A percentile compares a stretch with the other conserved stretches of the same genome.
Evolutionary conservation across 2,329 filamentous ascomycete species (phyloP).

Genomic region (Penicillium digitatum): DNA sequence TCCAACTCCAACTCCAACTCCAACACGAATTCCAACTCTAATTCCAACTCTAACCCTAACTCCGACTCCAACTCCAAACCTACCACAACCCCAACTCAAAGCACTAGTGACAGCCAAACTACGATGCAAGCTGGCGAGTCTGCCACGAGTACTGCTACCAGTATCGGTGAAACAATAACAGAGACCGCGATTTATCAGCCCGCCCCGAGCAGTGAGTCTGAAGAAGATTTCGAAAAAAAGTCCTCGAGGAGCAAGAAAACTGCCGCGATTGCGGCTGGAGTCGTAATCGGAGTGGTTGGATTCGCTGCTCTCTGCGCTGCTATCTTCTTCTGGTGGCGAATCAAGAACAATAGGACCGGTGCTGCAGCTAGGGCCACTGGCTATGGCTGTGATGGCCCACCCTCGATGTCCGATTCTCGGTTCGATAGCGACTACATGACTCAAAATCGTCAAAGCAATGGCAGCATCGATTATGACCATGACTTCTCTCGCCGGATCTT

Average conservation of each 20-base stretch:
- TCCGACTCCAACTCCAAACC: conserved; percentile 14
- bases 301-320: conserved; percentile 64
- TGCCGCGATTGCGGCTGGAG: conserved; percentile 81
- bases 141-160: conserved; percentile 21
- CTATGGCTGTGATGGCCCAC: conserved; percentile 62
- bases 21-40: conserved; percentile 16
- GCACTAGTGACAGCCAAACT: conserved; percentile 8
- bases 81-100: conserved; percentile 21
- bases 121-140: conserved; percentile 8
- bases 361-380: conserved; percentile 78
- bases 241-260: conserved; percentile 57
- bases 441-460: conserved; percentile 80
- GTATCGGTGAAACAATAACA: conserved; percentile 30
- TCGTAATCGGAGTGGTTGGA: conserved; percentile 76
- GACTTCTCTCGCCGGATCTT: conserved; percentile 95
- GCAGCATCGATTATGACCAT: conserved; percentile 94
- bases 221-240: conserved; percentile 7
- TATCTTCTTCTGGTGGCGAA: conserved; percentile 69
- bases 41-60: conserved; percentile 18
- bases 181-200: conserved; percentile 34
- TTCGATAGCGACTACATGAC: conserved; percentile 80
- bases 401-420: conserved; percentile 75
- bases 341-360: conserved; percentile 71
- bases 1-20: conserved; percentile 15
- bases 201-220: not conserved